Base-by-base conservation (phyloP, 2,329 filamentous ascomycete species). In the Cryphonectria radicalis region DNA sequence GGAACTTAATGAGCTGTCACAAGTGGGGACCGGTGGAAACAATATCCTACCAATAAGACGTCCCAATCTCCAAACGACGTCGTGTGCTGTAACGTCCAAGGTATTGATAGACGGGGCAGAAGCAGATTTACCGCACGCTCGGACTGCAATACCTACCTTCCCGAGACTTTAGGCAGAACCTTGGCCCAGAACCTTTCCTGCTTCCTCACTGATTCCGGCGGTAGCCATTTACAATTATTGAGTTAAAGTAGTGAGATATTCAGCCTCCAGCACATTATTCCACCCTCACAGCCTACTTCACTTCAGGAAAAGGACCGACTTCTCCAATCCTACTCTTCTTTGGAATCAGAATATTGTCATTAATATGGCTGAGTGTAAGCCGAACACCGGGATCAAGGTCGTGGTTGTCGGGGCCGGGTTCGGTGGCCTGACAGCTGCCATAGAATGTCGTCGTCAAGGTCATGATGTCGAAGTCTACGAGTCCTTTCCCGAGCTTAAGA, bases 361-460 rank as follows among this genome's bases (percentile, higher is more conserved):
- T 1, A 69, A 17, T 28, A 72, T 72, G 70, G 37, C 67, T 11
- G 37, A 46, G 19, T 46, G 59, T 2, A 64, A 64, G 59, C 67
- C 76, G 50, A 78, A 81, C 73, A 86, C 85, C 1, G 86, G 85
- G 19, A 85, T 88, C 76, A 86, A 85, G 68, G 85, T 88, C 3
- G 80, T 88, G 42, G 81, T 89, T 25, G 82, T 84, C 11, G 82
- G 82, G 43, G 86, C 78, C 80, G 89, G 89, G 28, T 90, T 91
- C 72, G 89, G 87, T 53, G 89, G 89, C 22, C 82, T 91, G 40
- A 87, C 88, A 8, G 87, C 88, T 25, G 89, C 89, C 59, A 89
- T 91, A 73, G 89, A 91, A 79, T 90, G 88, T 76, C 84, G 87
- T 73, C 84, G 87, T 22, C 87, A 90, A 74, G 89, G 89, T 22